Evolutionary conservation across 352 stramenopile genomes (phyloP), one percentile per base, ranked within the genome.

Genomic region (Globisporangium spiculum): DNA sequence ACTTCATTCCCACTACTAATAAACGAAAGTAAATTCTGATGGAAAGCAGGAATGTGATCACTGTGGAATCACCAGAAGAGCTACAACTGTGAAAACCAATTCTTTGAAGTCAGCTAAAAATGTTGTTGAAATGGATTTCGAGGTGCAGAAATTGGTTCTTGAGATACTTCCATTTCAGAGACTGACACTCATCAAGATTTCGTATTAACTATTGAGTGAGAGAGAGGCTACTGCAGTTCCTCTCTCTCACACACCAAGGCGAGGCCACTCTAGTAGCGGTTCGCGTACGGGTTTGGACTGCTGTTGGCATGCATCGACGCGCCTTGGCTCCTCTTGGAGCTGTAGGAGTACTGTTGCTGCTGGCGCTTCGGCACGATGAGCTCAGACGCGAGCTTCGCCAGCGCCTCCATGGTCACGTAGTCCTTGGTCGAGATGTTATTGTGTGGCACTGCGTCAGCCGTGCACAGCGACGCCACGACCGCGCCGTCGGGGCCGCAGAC

Each of bases 391-490:
- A 90, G 72, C 60, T 88, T 81, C 46, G 71, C 70, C 20, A 90
- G 74, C 67, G 74, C 72, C 44, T 90, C 73, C 84, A 90, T 92
- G n/a, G 84, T 92, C 24, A 81, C 80, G 63, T 90, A 92, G 66
- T 92, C 80, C 66, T 86, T 86, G 53, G 78, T 86, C 16, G 80
- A 79, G 65, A 92, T 86, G 67, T 85, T 81, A 61, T 83, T 73
- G 63, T 89, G 80, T 9, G 84, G 72, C 18, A 68, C 60, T 0
- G 66, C 56, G 48, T 91, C 82, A 9, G 73, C 72, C 8, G 79
- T 66, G 41, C 80, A 86, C 10, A 91, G 58, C 18, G 75, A 80
- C 1, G 77, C 80, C 8, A 89, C 70, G 6, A 89, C 79, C 2
- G 74, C 73, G 1, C 81, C 81, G 24, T 78, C 80, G 7, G 81